Percentiles rank a stretch among this genome's conserved stretches.
Evolutionary conservation across 305 asterid genomes (phyloP).

Genomic region (Ajuga reptans): DNA sequence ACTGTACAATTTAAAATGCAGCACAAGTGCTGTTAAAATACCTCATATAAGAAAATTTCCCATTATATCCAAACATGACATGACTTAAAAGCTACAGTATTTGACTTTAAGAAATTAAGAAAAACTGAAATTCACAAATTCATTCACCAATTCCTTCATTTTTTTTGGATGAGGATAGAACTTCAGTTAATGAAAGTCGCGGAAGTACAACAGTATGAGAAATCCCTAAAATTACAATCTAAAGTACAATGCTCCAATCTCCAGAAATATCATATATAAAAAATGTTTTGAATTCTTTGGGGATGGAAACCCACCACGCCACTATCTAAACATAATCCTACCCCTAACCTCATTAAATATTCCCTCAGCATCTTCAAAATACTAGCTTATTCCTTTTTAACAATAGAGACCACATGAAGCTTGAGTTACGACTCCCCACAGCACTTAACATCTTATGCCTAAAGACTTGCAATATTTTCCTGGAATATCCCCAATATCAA

Average conservation of each 20-base stretch:
- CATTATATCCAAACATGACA: background rate
- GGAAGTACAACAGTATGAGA: too few relatives aligned
- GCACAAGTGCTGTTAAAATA: background rate
- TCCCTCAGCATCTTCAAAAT: background rate
- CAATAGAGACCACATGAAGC: background rate
- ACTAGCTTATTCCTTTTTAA: background rate
- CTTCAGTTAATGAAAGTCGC: background rate
- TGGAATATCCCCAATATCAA: background rate
- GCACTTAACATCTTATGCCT: background rate
- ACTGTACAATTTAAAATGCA: background rate
- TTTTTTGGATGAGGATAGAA: background rate
- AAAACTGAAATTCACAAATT: background rate
- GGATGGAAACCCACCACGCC: background rate
- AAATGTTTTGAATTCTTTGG: background rate
- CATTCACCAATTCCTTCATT: background rate
- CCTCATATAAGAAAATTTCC: background rate
- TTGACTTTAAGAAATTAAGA: background rate
- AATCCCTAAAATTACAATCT: background rate
- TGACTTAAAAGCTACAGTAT: background rate
- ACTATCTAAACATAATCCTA: background rate
- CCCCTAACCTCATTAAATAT: background rate
- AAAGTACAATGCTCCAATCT: background rate
- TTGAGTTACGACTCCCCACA: background rate
- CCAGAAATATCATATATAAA: too few relatives aligned
- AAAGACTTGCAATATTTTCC: background rate